phyloP scores from a whole-genome alignment of 768 basidiomycete species.

The Aureoboletus auriporus region DNA sequence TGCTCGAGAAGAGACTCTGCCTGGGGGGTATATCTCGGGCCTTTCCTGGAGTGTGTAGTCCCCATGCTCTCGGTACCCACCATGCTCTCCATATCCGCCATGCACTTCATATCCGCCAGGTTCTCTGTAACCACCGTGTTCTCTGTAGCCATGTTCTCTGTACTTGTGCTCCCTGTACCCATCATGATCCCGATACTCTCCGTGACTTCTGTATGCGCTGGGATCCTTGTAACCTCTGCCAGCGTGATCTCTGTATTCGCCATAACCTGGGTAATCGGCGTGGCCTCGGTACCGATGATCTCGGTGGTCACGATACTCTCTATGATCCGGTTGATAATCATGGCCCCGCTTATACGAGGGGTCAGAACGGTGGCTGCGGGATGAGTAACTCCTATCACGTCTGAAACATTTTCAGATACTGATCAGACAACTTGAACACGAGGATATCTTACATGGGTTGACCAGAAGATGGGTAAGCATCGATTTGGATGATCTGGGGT shows the following conservation, averaged over 20 bases:
- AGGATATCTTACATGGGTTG: conserved; percentile 17
- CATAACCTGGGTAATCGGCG: conserved; percentile 11
- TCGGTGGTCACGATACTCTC: conserved; percentile 19
- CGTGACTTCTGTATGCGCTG: conserved; percentile 4
- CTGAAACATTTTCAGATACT: conserved; percentile 11
- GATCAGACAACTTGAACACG: background rate
- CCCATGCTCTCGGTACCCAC: conserved; percentile 16
- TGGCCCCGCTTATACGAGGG: conserved; percentile 21
- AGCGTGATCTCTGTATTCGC: conserved; percentile 13
- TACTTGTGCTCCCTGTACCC: conserved; percentile 5
- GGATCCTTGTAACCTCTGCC: conserved; percentile 5
- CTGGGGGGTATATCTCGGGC: conserved; percentile 14
- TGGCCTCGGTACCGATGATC: conserved; percentile 20
- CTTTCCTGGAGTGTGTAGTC: conserved; percentile 10
- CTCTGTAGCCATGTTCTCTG: conserved; percentile 11
- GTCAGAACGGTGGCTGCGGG: conserved; percentile 20
- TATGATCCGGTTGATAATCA: conserved; percentile 19
- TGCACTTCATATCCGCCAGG: background rate
- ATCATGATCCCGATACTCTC: conserved; percentile 3
- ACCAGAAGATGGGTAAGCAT: conserved; percentile 17
- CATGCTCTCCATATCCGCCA: conserved; percentile 1
- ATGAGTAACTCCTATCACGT: conserved; percentile 24
- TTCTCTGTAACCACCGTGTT: conserved; percentile 5
- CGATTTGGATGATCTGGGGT: conserved; percentile 24
- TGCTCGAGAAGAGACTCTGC: conserved; percentile 22